These are phyloP conservation scores for Penicillium crustosum DNA, from an alignment of 2,329 filamentous ascomycete species.

Conservation along the genomic window DNA sequence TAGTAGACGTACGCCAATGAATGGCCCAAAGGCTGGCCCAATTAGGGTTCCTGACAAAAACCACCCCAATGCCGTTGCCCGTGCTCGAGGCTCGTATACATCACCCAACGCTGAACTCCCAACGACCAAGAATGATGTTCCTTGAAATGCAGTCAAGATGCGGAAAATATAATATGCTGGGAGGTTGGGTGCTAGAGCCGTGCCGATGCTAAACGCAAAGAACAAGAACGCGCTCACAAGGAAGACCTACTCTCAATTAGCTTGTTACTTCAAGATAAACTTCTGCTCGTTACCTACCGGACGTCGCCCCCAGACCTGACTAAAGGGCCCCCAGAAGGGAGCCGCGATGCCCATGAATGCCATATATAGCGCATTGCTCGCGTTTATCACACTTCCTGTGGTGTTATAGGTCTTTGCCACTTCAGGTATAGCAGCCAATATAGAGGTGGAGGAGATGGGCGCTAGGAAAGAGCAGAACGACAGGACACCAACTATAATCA, in stretches of 20 bases:
- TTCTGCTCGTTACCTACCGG: slow-evolving; percentile 45
- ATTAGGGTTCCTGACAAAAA: slow-evolving; percentile 70
- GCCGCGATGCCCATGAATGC: slow-evolving; percentile 70
- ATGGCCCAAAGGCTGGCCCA: slow-evolving; percentile 65
- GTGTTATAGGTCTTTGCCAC: slow-evolving; percentile 66
- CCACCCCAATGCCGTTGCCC: slow-evolving; percentile 72
- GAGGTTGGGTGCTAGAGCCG: slow-evolving; percentile 69
- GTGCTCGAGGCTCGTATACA: slow-evolving; percentile 64
- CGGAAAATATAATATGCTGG: slow-evolving; percentile 72
- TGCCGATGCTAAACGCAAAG: slow-evolving; percentile 68
- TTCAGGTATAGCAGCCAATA: slow-evolving; percentile 72
- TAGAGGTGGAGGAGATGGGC: slow-evolving; percentile 71
- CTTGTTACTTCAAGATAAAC: neutral
- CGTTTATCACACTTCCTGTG: slow-evolving; percentile 67
- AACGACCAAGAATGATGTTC: slow-evolving; percentile 71
- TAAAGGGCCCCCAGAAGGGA: slow-evolving; percentile 70
- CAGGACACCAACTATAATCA: slow-evolving; percentile 65
- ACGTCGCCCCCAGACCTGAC: slow-evolving; percentile 62
- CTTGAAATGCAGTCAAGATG: slow-evolving; percentile 71
- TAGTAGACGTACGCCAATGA: slow-evolving; percentile 33
- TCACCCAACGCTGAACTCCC: slow-evolving; percentile 69
- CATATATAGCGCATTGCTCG: slow-evolving; percentile 74
- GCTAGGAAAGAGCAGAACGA: slow-evolving; percentile 75
- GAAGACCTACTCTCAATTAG: slow-evolving; percentile 48
- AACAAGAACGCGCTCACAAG: slow-evolving; percentile 63